These are phyloP conservation scores for Xylaria telfairii DNA, from an alignment of 495 filamentous ascomycete genomes.

Conservation along the genomic window DNA sequence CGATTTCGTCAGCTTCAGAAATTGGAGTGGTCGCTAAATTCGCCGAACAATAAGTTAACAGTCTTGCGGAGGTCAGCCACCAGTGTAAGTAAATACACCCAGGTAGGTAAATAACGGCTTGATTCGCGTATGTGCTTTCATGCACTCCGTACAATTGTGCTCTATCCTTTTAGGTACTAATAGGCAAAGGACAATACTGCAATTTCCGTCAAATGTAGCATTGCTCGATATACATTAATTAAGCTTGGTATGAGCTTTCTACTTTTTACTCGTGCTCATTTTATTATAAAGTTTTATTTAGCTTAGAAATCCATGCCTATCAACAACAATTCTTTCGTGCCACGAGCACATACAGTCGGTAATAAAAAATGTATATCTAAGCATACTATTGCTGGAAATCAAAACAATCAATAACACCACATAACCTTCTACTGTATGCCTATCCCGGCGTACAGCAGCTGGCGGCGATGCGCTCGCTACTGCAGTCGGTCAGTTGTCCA, in stretches of 20 bases:
- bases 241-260: not conserved
- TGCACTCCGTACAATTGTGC: not conserved
- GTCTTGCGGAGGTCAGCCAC: not conserved
- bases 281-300: not conserved
- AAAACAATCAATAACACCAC: constrained; percentile 10
- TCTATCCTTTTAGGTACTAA: not conserved
- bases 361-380: not conserved
- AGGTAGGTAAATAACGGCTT: not conserved
- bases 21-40: not conserved
- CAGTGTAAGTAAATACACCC: too few relatives aligned
- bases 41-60: not conserved
- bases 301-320: not conserved
- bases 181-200: not conserved
- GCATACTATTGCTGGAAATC: not conserved
- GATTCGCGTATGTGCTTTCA: not conserved
- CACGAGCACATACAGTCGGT: not conserved
- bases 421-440: not conserved
- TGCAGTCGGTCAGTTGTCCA: constrained; percentile 7
- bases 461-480: constrained; percentile 3
- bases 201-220: not conserved
- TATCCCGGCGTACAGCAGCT: not conserved
- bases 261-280: not conserved
- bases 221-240: not conserved
- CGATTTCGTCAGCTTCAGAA: not conserved
- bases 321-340: constrained; percentile 1